Percentiles rank a stretch among this genome's conserved stretches.
These are phyloP conservation scores for Eruca vesicaria DNA, from an alignment of 441 rosid genomes.

Conservation along the genomic window DNA sequence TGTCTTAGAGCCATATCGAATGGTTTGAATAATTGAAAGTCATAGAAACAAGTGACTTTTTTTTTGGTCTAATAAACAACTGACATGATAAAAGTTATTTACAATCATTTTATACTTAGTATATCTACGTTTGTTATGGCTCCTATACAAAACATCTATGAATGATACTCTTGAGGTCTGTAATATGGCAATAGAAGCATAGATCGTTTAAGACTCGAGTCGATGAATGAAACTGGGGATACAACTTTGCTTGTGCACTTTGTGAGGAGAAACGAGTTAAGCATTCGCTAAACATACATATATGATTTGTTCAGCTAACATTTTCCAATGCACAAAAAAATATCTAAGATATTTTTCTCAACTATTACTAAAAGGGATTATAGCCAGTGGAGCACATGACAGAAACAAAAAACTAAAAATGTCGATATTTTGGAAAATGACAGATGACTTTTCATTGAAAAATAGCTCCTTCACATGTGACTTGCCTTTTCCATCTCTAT, in stretches of 20 bases:
- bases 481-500: conserved; percentile 16
- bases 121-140: too few species aligned
- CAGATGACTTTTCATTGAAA: conserved; percentile 6
- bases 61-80: too few species aligned
- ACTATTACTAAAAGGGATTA: conserved; percentile 20
- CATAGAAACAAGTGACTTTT: too few species aligned
- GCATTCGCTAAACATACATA: neutral
- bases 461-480: conserved; percentile 30
- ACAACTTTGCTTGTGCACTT: neutral
- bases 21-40: too few species aligned
- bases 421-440: conserved; percentile 19
- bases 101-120: too few species aligned
- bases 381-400: conserved; percentile 21
- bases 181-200: too few species aligned
- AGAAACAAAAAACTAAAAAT: neutral
- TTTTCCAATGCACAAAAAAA: neutral
- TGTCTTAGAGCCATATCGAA: too few species aligned
- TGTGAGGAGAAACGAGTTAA: neutral
- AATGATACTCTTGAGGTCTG: too few species aligned
- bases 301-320: neutral
- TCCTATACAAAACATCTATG: too few species aligned
- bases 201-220: too few species aligned
- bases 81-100: too few species aligned
- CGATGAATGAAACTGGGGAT: neutral
- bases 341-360: conserved; percentile 35